Base-by-base conservation (phyloP, 2,329 filamentous ascomycete species). In the Trichoderma harzianum region DNA sequence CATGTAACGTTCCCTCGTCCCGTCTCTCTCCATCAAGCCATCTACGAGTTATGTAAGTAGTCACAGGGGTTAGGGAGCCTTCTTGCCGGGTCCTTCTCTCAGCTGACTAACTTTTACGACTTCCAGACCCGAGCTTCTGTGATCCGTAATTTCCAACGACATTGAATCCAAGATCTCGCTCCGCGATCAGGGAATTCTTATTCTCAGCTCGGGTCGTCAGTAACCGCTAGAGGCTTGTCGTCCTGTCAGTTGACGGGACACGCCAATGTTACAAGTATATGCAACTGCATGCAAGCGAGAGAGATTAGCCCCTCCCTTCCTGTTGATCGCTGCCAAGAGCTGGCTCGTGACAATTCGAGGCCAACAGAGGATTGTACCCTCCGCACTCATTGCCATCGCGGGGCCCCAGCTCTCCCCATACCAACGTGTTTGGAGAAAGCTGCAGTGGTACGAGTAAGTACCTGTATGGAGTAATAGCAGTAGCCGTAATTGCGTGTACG, bases 1-100 rank as follows among this genome's bases (percentile, higher is more conserved):
- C 58, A 72, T 69, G 70, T 63, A 69, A 72, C 70, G 70, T 72
- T 72, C 28, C 70, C 70, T 72, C 64, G 34, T 72, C 55, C 68
- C 60, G 32, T 47, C 30, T 39, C 36, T n/a, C 24, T 39, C 18
- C 24, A n/a, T 28, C 55, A 69, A 69, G 14, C 28, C 18, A 43
- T 14, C 14, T 28, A n/a, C 16, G 34, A 36, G 34, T 36, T 36
- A 26, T 26, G 26, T 26, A 43, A 10, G 39, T 43, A 34, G 21
- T 34, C 67, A 34, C 11, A 61, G 26, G 36, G 57, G 39, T 36
- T 16, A 36, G 36, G 24, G 34, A 58, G 55, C 55, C 63, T 39
- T 65, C 63, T 39, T 65, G 39, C 47, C 47, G 12, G 28, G 30
- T 1, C 34, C 63, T 57, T 57, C 47, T 43, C 43, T 51, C 43